Evolutionary conservation across 495 filamentous ascomycete genomes (phyloP).

Genomic region (Hyaloscypha finlandica): DNA sequence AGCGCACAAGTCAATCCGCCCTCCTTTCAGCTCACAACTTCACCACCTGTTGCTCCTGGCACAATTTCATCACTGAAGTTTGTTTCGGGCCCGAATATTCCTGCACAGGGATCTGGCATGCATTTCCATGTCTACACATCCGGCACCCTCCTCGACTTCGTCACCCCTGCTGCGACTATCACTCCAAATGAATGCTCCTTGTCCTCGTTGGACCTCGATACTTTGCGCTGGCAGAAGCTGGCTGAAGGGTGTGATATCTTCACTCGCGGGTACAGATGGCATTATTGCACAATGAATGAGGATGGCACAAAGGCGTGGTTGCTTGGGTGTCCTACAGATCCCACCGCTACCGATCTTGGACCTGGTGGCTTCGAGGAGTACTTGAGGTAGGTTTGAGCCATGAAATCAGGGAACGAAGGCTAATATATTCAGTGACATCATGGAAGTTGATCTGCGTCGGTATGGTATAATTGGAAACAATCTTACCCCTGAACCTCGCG

Average conservation of each 20-base stretch:
- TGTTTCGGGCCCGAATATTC: conserved; percentile 82
- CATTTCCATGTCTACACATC: conserved; percentile 96
- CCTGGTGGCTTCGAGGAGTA: conserved; percentile 73
- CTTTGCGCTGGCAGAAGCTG: conserved; percentile 88
- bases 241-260: conserved; percentile 94
- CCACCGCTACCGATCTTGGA: conserved; percentile 44
- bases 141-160: conserved; percentile 87
- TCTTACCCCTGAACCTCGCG: conserved; percentile 58
- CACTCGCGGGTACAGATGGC: conserved; percentile 85
- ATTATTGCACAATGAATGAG: conserved; percentile 93
- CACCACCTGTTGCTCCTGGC: conserved; percentile 72
- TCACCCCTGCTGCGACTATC: conserved; percentile 87
- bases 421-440: conserved; percentile 63
- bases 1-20: conserved; percentile 78
- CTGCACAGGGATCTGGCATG: conserved; percentile 81
- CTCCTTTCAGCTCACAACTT: conserved; percentile 66
- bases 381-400: conserved; percentile 49
- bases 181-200: conserved; percentile 82
- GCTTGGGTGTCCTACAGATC: conserved; percentile 83
- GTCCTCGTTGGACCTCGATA: conserved; percentile 80
- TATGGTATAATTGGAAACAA: conserved; percentile 88
- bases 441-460: conserved; percentile 82
- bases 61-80: conserved; percentile 90
- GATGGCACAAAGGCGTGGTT: conserved; percentile 95
- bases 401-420: background rate